Evolutionary conservation across 192 early-diverging fungal genomes (phyloP).

Genomic region (Thoreauomyces humboldtii): DNA sequence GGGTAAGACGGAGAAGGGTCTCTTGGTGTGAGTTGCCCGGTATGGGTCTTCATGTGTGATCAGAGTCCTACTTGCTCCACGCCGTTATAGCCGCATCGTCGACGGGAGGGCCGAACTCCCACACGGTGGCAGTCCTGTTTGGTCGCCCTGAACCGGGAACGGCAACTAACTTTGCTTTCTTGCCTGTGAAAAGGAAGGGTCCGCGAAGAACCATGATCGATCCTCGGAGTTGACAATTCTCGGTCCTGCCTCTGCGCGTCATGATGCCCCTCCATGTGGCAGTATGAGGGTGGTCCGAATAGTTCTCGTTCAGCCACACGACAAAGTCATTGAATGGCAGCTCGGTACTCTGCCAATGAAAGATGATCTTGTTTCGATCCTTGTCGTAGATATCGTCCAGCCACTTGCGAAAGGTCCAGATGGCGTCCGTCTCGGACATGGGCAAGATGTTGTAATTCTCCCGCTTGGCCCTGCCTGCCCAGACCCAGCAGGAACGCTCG

Average conservation of each 20-base stretch:
- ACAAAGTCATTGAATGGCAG: neutral
- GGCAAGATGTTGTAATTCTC: neutral
- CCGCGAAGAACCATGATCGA: neutral
- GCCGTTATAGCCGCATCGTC: too few relatives aligned
- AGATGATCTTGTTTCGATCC: neutral
- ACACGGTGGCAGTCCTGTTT: too few relatives aligned
- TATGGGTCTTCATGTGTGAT: too few relatives aligned
- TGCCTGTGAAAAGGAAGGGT: too few relatives aligned
- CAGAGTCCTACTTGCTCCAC: too few relatives aligned
- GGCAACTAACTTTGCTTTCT: too few relatives aligned
- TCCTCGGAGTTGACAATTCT: neutral
- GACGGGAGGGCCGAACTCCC: neutral
- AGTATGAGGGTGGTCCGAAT: neutral
- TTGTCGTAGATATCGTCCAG: constrained; percentile 9
- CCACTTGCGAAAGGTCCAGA: constrained; percentile 25
- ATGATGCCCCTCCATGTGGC: neutral
- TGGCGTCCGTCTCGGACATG: neutral
- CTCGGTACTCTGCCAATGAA: constrained; percentile 10
- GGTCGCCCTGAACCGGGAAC: too few relatives aligned
- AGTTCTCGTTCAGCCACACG: neutral
- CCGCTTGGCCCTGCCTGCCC: neutral
- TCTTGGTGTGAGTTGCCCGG: too few relatives aligned
- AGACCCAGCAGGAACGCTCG: neutral
- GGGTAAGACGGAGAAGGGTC: neutral
- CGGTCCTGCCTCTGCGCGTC: neutral